Conservation (phyloP, 805 yeast genomes). For the Kazachstania martiniae region DNA sequence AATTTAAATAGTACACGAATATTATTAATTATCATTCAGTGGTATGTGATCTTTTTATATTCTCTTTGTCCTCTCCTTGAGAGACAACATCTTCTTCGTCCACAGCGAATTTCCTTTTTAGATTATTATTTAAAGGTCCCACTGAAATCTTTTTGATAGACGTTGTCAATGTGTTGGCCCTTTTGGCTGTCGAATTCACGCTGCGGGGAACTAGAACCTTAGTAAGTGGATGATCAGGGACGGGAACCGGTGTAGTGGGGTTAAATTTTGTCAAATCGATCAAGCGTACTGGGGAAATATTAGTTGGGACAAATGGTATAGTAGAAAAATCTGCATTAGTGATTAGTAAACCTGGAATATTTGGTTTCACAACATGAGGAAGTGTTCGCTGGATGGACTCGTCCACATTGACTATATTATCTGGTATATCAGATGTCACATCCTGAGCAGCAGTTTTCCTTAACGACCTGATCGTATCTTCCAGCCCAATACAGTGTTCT, state of each 20-base stretch:
- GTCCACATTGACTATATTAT: background rate
- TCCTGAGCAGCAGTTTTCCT: too few relatives aligned
- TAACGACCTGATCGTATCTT: constrained; percentile 1
- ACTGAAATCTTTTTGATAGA: constrained; percentile 1
- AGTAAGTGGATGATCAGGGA: constrained; percentile 21
- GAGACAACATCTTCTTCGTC: constrained; percentile 4
- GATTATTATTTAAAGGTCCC: constrained; percentile 7
- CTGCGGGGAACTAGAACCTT: constrained; percentile 20
- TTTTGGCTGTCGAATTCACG: constrained; percentile 14
- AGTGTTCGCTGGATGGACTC: too few relatives aligned
- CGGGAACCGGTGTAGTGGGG: constrained; percentile 22
- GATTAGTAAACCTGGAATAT: background rate
- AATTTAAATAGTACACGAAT: too few relatives aligned
- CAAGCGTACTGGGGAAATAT: constrained; percentile 4
- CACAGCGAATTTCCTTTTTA: constrained; percentile 15
- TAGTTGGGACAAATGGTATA: background rate
- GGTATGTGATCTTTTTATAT: too few relatives aligned
- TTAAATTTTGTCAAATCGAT: constrained; percentile 1
- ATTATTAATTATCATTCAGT: too few relatives aligned
- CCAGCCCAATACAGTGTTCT: constrained; percentile 2
- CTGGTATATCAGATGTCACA: background rate
- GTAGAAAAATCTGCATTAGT: background rate
- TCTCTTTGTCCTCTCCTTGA: background rate
- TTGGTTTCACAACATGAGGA: background rate
- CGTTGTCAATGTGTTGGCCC: constrained; percentile 8